Base-by-base conservation (phyloP, 331 rosid species). In the Prunus yedoensis region DNA sequence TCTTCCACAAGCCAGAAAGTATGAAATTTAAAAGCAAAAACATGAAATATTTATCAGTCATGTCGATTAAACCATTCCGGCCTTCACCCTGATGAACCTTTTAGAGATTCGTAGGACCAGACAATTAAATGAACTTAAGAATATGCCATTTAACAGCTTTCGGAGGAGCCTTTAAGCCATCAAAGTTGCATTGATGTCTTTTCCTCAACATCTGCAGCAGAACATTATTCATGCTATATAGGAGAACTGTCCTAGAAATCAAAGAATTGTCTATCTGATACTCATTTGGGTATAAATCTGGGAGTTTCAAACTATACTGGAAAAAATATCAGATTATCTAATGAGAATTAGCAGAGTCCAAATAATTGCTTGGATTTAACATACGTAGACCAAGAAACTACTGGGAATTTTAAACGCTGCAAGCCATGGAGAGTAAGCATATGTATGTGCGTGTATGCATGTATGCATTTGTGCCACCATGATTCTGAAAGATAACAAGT, bases 401-500 rank as follows among this genome's bases (percentile, higher is more conserved):
- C 41, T 49, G 13, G 59, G 45, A 68, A 68, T 3, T 15, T 46
- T 47, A 27, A 47, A 23, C 20, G 7, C 41, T 23, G 35, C 66
- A 28, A 27, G 11, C 66, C 61, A 56, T 8, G 61, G 14, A 15
- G 52, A 45, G 47, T 21, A 65, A 38, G 25, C n/a, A 45, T 47
- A 10, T 8, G 21, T 8, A 7, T 47, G 41, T 41, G 6, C 10
- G 0, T 27, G 20, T 15, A 28, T 25, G 51, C 28, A 16, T 10
- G 38, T 15, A 2, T 16, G 45, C 6, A 3, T 58, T 9, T 57
- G 54, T 21, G 6, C 68, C 54, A 57, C 57, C 66, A 60, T 43
- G 25, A 58, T 23, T 70, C 57, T 12, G 52, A 66, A 60, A 59
- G 47, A 62, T 65, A 58, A 72, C 21, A 64, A 74, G n/a, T 38